Percentiles rank a stretch among this genome's conserved stretches.
These are phyloP conservation scores for Laburnicola sp. DNA, from an alignment of 2,329 filamentous ascomycete species.

Conservation along the genomic window DNA sequence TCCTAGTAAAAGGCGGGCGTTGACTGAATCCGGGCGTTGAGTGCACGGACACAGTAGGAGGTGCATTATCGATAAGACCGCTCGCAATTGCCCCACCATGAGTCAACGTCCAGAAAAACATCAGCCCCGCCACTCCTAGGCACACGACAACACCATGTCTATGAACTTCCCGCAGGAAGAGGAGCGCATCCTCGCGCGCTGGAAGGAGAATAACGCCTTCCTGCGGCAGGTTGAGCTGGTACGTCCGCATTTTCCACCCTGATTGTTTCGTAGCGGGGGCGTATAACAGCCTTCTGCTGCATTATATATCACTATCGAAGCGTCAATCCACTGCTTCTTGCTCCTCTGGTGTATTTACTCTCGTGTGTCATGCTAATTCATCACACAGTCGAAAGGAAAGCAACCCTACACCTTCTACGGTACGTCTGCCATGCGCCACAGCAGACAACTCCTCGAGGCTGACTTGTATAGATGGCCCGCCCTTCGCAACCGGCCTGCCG, in stretches of 20 bases:
- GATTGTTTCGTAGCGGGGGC: not conserved
- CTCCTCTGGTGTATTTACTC: not conserved
- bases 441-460: constrained; percentile 6
- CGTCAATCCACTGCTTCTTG: not conserved
- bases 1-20: too few relatives aligned
- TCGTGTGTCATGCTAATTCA: constrained; percentile 12
- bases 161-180: constrained; percentile 94
- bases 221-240: constrained; percentile 78
- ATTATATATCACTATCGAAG: not conserved
- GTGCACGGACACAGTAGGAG: constrained; percentile 20
- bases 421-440: constrained; percentile 60
- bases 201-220: constrained; percentile 92
- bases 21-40: too few relatives aligned
- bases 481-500: constrained; percentile 60
- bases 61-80: constrained; percentile 26
- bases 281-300: not conserved
- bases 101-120: constrained; percentile 36
- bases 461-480: constrained; percentile 57
- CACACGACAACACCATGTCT: constrained; percentile 60
- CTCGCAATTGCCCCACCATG: constrained; percentile 24
- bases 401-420: constrained; percentile 89
- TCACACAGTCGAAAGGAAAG: constrained; percentile 68
- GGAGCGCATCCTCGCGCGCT: constrained; percentile 79
- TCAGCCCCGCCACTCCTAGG: constrained; percentile 30
- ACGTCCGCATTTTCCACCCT: constrained; percentile 14